These are phyloP conservation scores for Nidularia pulvinata DNA, from an alignment of 768 basidiomycete genomes.

Conservation along the genomic window DNA sequence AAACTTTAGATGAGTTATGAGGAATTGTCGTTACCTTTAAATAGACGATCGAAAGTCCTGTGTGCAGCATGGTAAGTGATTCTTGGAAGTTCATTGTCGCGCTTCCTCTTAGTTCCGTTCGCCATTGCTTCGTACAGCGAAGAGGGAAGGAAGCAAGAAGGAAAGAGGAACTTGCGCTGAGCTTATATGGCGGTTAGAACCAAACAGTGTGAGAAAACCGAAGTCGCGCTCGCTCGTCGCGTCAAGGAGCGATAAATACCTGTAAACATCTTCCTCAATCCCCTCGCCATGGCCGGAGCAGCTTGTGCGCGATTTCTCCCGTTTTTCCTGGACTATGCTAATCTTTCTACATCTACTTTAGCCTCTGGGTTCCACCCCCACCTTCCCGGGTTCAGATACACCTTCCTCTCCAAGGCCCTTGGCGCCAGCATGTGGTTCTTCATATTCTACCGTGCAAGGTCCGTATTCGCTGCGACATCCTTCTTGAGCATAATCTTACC, in stretches of 20 bases:
- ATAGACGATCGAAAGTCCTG: constrained; percentile 51
- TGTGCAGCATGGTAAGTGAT: constrained; percentile 42
- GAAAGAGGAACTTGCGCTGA: constrained; percentile 1
- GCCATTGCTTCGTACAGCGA: constrained; percentile 23
- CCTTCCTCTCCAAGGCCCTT: constrained; percentile 79
- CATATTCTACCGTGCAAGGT: constrained; percentile 96
- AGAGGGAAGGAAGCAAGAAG: constrained; percentile 4
- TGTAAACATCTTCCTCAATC: constrained; percentile 21
- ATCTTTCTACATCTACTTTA: constrained; percentile 15
- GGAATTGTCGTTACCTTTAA: constrained; percentile 38
- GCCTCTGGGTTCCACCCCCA: constrained; percentile 89
- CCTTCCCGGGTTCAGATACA: constrained; percentile 75
- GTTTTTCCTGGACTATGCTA: constrained; percentile 1
- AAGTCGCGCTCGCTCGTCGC: constrained; percentile 7
- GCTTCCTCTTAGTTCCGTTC: constrained; percentile 38
- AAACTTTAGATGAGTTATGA: background rate
- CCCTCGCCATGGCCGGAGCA: constrained; percentile 38
- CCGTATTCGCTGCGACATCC: constrained; percentile 22
- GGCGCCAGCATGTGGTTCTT: constrained; percentile 99
- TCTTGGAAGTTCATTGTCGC: constrained; percentile 34
- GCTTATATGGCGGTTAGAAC: background rate
- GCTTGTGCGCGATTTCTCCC: constrained; percentile 21
- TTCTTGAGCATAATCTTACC: constrained; percentile 2
- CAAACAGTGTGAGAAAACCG: constrained; percentile 1
- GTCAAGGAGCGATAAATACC: constrained; percentile 22